Base-by-base conservation (phyloP, 2,329 filamentous ascomycete genomes). In the Drechslera avenae region DNA sequence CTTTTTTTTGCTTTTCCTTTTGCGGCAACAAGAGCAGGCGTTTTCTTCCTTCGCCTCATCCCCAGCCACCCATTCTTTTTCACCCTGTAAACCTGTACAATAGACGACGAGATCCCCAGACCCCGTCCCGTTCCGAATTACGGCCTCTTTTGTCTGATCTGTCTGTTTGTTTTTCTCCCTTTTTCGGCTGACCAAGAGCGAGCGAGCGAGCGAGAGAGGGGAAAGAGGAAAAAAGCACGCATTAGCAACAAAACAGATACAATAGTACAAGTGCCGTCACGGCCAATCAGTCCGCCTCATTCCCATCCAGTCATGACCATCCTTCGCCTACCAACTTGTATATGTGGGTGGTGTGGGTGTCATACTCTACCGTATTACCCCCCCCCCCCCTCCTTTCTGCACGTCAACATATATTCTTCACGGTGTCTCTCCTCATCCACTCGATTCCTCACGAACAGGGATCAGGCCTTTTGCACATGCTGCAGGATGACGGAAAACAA, bases 241-340 rank as follows among this genome's bases (percentile, higher is more conserved):
- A 66, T 58, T 64, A 70, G 60, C 66, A 65, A 54, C 56, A 67
- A 46, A 63, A 69, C 63, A 60, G 54, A 69, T 66, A 66, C 61
- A 56, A 69, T 67, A 66, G 53, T 62, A 64, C 54, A 64, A 55
- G 9, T 12, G 39, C 44, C 60, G 42, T 18, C 41, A 55, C 37
- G 54, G 46, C 60, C 61, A 62, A 58, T 59, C 41, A 59, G 43
- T 45, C 51, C 34, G 45, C 55, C 49, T 36, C 39, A 40, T 35
- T 54, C 46, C 23, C 51, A 41, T 31, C 21, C 47, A 46, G 49
- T 36, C 48, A 52, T 52, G 46, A 44, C 41, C 60, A 39, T 52
- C 51, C 50, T 50, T 52, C 55, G 56, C 50, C 58, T 62, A 51
- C 46, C 39, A 57, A 28, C 8, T 28, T 9, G 12, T 12, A 7